Conservation (phyloP, 768 basidiomycete genomes). For the Mycena pura region DNA sequence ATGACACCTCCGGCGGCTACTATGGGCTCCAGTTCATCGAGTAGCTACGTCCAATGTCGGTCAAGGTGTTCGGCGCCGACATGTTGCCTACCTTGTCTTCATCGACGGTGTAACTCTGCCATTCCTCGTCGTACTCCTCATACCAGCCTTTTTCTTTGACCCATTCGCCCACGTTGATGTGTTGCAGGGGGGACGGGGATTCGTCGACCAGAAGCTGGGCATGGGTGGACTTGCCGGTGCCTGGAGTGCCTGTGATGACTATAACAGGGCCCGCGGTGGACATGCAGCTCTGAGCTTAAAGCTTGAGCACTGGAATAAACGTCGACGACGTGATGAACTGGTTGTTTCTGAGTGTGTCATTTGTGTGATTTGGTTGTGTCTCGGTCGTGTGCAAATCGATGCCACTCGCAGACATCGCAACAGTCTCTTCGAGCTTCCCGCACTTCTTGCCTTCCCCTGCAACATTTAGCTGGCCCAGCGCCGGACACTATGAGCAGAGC, state of each 20-base stretch:
- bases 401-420: too few relatives aligned
- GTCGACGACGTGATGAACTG: too few relatives aligned
- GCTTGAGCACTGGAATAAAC: too few relatives aligned
- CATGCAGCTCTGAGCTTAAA: too few relatives aligned
- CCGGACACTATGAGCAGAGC: constrained; percentile 40
- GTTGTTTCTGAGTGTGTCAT: not conserved
- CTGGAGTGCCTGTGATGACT: constrained; percentile 89
- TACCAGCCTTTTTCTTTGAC: constrained; percentile 86
- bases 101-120: constrained; percentile 93
- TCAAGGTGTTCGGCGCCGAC: not conserved
- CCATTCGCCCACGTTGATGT: constrained; percentile 90
- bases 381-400: constrained; percentile 23
- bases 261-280: constrained; percentile 62
- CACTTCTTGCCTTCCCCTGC: constrained; percentile 29
- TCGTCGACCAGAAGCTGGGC: constrained; percentile 82
- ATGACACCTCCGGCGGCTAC: constrained; percentile 77
- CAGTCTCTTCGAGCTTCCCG: too few relatives aligned
- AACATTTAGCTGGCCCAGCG: constrained; percentile 27
- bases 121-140: constrained; percentile 89
- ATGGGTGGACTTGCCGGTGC: constrained; percentile 96
- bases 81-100: constrained; percentile 84
- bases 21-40: constrained; percentile 86
- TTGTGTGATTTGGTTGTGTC: too few relatives aligned
- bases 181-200: constrained; percentile 71
- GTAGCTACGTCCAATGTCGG: constrained; percentile 55